Evolutionary conservation across 2,329 filamentous ascomycete genomes (phyloP).

Genomic region (Tympanopsis confertula): DNA sequence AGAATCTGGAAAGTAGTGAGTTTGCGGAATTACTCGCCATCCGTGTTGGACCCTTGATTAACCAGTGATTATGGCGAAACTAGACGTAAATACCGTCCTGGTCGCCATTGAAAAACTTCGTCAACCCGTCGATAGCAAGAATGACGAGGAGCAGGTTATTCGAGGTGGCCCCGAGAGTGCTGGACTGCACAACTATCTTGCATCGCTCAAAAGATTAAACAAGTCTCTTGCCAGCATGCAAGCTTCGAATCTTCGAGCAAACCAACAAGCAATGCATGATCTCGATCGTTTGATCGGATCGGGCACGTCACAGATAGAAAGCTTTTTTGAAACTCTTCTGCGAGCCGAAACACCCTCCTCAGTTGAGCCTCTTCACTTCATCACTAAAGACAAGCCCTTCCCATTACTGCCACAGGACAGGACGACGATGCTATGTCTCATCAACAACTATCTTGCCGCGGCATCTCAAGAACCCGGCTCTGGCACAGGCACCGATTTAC

Average conservation of each 20-base stretch:
- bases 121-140: constrained; percentile 85
- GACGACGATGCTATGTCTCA: constrained; percentile 62
- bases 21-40: constrained; percentile 4
- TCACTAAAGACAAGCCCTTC: constrained; percentile 81
- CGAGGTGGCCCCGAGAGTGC: constrained; percentile 73
- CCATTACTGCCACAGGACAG: constrained; percentile 69
- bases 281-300: constrained; percentile 66
- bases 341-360: constrained; percentile 64
- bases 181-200: constrained; percentile 74
- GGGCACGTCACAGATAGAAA: constrained; percentile 74
- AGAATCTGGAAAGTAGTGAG: constrained; percentile 72
- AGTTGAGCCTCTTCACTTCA: constrained; percentile 81
- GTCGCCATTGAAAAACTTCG: constrained; percentile 78
- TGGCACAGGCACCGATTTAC: constrained; percentile 40
- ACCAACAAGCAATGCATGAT: constrained; percentile 77
- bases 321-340: constrained; percentile 69
- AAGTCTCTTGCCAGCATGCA: constrained; percentile 76
- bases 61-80: constrained; percentile 2
- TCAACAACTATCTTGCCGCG: constrained; percentile 66
- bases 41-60: constrained; percentile 4
- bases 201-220: constrained; percentile 78
- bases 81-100: constrained; percentile 77
- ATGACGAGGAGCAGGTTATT: constrained; percentile 83
- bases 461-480: constrained; percentile 36
- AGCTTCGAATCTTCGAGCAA: constrained; percentile 80